Evolutionary conservation across 2,329 filamentous ascomycete genomes (phyloP), one percentile per base, ranked within the genome.

Genomic region (Fusarium mangiferae): DNA sequence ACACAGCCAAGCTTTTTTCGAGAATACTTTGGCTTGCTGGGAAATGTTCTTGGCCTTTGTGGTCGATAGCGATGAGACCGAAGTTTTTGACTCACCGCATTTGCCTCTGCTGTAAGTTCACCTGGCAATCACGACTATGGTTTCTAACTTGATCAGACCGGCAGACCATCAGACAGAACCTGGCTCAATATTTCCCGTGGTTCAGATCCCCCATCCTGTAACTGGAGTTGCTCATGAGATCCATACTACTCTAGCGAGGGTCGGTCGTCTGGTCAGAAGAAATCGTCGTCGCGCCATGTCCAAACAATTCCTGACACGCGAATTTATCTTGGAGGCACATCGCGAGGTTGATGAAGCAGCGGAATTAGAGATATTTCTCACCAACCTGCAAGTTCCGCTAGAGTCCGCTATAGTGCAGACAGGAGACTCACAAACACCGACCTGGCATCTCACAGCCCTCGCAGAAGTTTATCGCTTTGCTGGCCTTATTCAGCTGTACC

Each of bases 61-160:
- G 5, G 36, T 39, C 0, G 51, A 55, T 14, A 5, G 7, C 5
- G 24, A 54, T 17, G 51, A 54, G 5, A 13, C 5, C 1, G 20
- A 55, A 3, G 6, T 2, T 3, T 26, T 38, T 4, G n/a, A n/a
- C 13, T 7, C 7, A 5, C 9, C 18, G 3, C 11, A 18, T 18
- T 15, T 22, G 10, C 24, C 24, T 1, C 26, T 22, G 0, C 7
- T 39, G 51, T 55, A 55, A n/a, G 51, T 28, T 10, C 10, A 39
- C 13, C 12, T 0, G 11, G 3, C 0, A 35, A 3, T 10, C 3
- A 51, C 12, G 0, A 1, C n/a, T 10, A 13, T 39, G 10, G 1
- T 7, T 5, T 22, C 51, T 55, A 28, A 55, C 5, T n/a, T 5
- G 0, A 7, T 4, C 7, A 55, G 51, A 9, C 3, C 14, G 2